Evolutionary conservation across 2,329 filamentous ascomycete genomes (phyloP), one percentile per base, ranked within the genome.

Genomic region (Aspergillus fijiensis): DNA sequence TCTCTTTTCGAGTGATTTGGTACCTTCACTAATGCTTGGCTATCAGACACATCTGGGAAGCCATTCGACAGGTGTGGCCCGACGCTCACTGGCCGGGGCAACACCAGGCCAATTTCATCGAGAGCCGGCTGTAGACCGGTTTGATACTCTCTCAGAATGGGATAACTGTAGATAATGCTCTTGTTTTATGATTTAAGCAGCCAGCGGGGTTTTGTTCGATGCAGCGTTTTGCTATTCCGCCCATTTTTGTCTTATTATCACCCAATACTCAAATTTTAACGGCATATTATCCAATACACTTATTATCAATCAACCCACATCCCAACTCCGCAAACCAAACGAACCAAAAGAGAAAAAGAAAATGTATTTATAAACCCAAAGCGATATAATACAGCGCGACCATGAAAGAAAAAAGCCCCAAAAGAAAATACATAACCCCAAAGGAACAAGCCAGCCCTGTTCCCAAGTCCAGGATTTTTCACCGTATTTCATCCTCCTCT

Each of bases 1-100:
- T 48, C 25, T 55, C 25, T 42, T 42, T n/a, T 33, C 27, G 35
- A 25, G 33, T 10, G 14, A 12, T 29, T 29, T 9, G 27, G 27
- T 29, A 9, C 2, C 9, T 29, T 9, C 27, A 29, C 27, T 29
- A 29, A 29, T 29, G 7, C 27, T 29, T 29, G 27, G 21, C 21
- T 61, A 54, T 55, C 66, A 92, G 91, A 64, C 90, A 96, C 75
- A 94, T 98, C 63, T 97, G 92, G 91, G 94, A 98, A 78, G 94
- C 92, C 27, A 87, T 99, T 74, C 87, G 89, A 60, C 82, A 89
- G 64, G 89, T 99, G 65, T 99, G 95, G 95, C 95, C 95, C 1
- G 91, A 96, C 69, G 88, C 85, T 47, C 85, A 89, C 68, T 96
- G 92, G 90, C 90, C 91, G 21, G 87, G 88, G 61, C 87, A 92